Evolutionary conservation across 305 asterid genomes (phyloP).

Genomic region (Lippia alba): DNA sequence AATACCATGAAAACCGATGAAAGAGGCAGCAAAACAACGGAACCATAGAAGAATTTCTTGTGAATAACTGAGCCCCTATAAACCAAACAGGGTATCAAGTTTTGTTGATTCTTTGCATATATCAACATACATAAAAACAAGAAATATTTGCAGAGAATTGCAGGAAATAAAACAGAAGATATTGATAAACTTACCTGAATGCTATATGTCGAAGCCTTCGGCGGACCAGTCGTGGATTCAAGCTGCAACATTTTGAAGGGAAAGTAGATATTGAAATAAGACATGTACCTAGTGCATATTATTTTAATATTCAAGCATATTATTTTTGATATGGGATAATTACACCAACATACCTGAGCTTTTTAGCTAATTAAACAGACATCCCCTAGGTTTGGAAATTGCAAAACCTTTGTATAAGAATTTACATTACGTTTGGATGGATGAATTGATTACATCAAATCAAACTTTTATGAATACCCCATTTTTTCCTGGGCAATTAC

Average conservation of each 20-base stretch:
- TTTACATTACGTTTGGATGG: no score
- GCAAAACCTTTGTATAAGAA: no score
- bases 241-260: conserved; percentile 51
- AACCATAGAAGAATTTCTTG: conserved; percentile 81
- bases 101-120: not conserved
- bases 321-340: not conserved
- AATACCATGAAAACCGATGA: conserved; percentile 79
- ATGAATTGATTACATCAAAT: no score
- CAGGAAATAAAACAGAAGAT: conserved; percentile 9
- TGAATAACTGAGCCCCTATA: conserved; percentile 87
- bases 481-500: no score
- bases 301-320: not conserved
- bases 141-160: not conserved
- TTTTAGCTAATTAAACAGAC: no score
- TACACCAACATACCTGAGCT: no score
- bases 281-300: conserved; percentile 2
- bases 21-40: conserved; percentile 79
- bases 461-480: no score
- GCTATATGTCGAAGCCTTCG: conserved; percentile 90
- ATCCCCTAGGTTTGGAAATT: no score
- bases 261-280: conserved; percentile 24
- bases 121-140: conserved; percentile 4
- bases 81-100: conserved; percentile 31
- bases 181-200: conserved; percentile 58
- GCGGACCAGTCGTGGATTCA: conserved; percentile 85